Conservation (phyloP, 225 moss, liverwort and hornwort genomes). For the Thuidium tamariscinum region DNA sequence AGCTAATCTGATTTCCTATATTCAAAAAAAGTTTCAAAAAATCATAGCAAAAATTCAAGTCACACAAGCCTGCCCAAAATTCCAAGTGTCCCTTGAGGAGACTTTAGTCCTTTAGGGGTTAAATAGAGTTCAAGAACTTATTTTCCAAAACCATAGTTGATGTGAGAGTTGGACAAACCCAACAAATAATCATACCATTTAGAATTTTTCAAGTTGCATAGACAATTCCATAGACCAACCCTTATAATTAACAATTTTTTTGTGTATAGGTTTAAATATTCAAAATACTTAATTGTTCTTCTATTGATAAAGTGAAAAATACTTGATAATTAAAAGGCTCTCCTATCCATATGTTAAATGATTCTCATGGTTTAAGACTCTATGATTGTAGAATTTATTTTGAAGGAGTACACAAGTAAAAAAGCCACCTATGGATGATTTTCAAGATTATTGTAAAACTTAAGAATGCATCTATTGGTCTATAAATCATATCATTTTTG, state of each 20-base stretch:
- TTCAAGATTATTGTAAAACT: not conserved
- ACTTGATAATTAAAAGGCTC: accelerated
- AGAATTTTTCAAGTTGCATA: too few species aligned
- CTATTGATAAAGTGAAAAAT: not conserved
- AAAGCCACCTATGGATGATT: accelerated
- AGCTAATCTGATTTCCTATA: too few species aligned
- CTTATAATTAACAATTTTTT: not conserved
- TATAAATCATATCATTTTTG: not conserved
- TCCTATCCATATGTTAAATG: not conserved
- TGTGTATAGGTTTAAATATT: not conserved
- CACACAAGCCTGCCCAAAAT: too few species aligned
- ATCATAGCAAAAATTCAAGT: too few species aligned
- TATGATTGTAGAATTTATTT: not conserved
- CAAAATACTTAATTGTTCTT: too few species aligned
- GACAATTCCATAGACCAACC: not conserved
- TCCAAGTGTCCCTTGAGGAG: too few species aligned
- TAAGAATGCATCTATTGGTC: too few species aligned
- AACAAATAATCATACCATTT: too few species aligned
- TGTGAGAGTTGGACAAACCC: too few species aligned
- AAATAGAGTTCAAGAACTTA: too few species aligned
- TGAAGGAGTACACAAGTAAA: not conserved
- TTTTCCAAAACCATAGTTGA: accelerated
- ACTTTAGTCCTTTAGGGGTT: too few species aligned
- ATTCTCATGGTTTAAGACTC: not conserved
- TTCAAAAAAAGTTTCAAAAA: too few species aligned